Evolutionary conservation across 495 filamentous ascomycete species (phyloP), one percentile per base, ranked within the genome.

Genomic region (Aspergillus baeticus): DNA sequence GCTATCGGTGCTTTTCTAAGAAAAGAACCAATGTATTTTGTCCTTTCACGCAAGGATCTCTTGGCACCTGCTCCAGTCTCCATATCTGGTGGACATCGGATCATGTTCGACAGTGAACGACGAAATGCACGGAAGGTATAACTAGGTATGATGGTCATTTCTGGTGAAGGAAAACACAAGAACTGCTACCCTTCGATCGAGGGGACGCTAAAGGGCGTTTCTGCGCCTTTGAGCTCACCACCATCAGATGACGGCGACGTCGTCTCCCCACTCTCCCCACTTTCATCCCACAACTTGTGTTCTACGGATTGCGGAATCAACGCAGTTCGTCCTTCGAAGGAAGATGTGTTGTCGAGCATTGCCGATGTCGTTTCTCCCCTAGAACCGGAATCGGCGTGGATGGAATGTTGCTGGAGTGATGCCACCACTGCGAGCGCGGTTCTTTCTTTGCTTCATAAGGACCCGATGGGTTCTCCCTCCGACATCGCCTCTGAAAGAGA

Each of bases 361-460:
- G 14, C 18, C 5, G 53, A 48, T 17, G 18, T 14, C 3, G 39
- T 48, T 10, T 39, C 42, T 5, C 31, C 53, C 22, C 10, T 48
- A 14, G 42, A 33, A 6, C 17, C 29, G 4, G 23, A 38, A 26
- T 11, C 22, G n/a, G 26, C 37, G 11, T 53, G 23, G 39, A 17
- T 11, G 17, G 38, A 44, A 7, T 43, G 5, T 7, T 47, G 34
- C 39, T 63, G 56, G 60, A 63, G 55, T 17, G 56, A 63, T 35
- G 60, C 51, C 6, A 31, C 34, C 39, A 63, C 60, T 31, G 60
- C 60, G 26, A 34, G 48, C 22, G 46, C 51, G 3, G 60, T 63
- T 3, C 56, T 63, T n/a, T 55, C 55, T 23, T 33, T 63, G 34
- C 56, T 63, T 15, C 60, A 53, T 13, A 56, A 53, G n/a, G 52